These are phyloP conservation scores for Tephrocybe sp. DNA, from an alignment of 768 basidiomycete genomes.

Conservation along the genomic window DNA sequence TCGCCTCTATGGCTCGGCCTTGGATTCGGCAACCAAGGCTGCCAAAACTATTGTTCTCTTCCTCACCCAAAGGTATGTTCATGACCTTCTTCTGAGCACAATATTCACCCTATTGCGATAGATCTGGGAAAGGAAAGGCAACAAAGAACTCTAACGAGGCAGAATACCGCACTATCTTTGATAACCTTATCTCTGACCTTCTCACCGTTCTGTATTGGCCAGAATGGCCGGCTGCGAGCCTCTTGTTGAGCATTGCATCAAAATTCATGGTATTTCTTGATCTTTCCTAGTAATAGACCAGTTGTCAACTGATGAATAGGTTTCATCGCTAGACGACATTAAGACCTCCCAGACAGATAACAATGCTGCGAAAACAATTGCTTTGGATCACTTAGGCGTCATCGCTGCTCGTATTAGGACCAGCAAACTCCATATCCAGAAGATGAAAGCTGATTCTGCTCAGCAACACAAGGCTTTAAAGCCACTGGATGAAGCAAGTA, in stretches of 20 bases:
- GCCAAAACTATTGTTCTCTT: slow-evolving; percentile 83
- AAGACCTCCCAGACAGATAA: slow-evolving; percentile 67
- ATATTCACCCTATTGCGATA: slow-evolving; percentile 22
- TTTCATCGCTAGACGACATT: slow-evolving; percentile 78
- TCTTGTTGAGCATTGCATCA: slow-evolving; percentile 77
- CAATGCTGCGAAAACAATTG: slow-evolving; percentile 85
- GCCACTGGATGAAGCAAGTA: slow-evolving; percentile 71
- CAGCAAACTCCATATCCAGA: slow-evolving; percentile 47
- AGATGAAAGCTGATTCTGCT: slow-evolving; percentile 21
- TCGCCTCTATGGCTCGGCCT: slow-evolving; percentile 61
- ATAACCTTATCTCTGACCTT: slow-evolving; percentile 86
- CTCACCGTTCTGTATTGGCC: slow-evolving; percentile 90
- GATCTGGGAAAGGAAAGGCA: slow-evolving; percentile 83
- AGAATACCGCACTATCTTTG: slow-evolving; percentile 91
- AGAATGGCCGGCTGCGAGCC: slow-evolving; percentile 93
- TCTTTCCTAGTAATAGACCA: not conserved
- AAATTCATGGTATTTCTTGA: slow-evolving; percentile 69
- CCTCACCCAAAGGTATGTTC: slow-evolving; percentile 57
- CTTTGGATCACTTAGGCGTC: slow-evolving; percentile 91
- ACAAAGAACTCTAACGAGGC: slow-evolving; percentile 92
- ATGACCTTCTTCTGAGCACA: not conserved
- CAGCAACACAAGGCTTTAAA: slow-evolving; percentile 39
- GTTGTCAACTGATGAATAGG: slow-evolving; percentile 37
- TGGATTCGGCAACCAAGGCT: slow-evolving; percentile 81
- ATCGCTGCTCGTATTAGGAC: slow-evolving; percentile 81